phyloP scores from a whole-genome alignment of 2,329 filamentous ascomycete species.

The Myriosclerotinia duriaeana region DNA sequence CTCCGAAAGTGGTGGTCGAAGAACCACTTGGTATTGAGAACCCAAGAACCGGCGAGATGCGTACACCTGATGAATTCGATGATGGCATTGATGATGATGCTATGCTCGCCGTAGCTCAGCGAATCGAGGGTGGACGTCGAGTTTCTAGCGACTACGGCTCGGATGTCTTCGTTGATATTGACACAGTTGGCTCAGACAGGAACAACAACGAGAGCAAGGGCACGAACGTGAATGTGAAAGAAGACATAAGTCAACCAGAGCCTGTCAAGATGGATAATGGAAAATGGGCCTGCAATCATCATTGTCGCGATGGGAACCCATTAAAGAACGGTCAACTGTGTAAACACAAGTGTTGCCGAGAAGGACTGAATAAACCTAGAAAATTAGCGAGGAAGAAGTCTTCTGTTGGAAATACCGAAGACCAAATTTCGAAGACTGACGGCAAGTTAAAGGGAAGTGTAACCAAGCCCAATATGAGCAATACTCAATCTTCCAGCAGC shows the following conservation, averaged over 20 bases:
- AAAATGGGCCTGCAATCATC: conserved; percentile 72
- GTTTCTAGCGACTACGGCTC: conserved; percentile 31
- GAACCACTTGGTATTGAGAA: background rate
- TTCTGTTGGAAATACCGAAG: background rate
- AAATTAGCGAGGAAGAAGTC: conserved; percentile 31
- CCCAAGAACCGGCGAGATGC: background rate
- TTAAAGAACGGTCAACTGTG: conserved; percentile 51
- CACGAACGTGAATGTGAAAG: background rate
- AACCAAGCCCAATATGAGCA: background rate
- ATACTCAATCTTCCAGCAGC: background rate
- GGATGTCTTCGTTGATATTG: conserved; percentile 56
- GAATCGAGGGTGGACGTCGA: conserved; percentile 26
- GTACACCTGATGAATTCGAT: conserved; percentile 35
- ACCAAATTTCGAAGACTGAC: background rate
- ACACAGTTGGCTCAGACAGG: conserved; percentile 40
- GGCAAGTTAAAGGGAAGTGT: background rate
- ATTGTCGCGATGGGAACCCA: conserved; percentile 50
- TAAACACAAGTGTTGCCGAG: conserved; percentile 70
- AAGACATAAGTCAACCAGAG: conserved; percentile 34
- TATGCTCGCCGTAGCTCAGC: conserved; percentile 42
- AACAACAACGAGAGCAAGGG: background rate
- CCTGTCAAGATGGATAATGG: conserved; percentile 63
- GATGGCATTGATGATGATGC: conserved; percentile 47
- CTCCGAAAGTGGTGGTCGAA: conserved; percentile 17
- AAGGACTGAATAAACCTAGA: conserved; percentile 64